Base-by-base conservation (phyloP, 768 basidiomycete genomes). In the Polyporus arcularius region DNA sequence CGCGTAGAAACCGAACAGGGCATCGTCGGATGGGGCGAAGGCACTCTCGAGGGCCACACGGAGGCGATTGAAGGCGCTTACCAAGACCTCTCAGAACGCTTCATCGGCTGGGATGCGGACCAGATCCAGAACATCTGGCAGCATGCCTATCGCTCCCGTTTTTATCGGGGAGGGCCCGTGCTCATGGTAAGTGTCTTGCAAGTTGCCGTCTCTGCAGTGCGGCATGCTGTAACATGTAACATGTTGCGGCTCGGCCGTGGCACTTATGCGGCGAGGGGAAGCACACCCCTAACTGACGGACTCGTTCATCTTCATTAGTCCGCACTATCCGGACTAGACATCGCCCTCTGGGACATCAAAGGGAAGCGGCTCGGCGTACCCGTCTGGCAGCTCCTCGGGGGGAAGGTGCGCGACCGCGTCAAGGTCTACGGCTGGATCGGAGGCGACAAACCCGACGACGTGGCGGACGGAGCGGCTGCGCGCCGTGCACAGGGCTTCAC, bases 261-360 rank as follows among this genome's bases (percentile, higher is more conserved):
- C 35, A 6, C 35, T 35, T 35, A 11, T 35, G 35, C 35, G 35
- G 35, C 35, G 35, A 35, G 6, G 35, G 35, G 35, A 35, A 54
- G 40, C 53, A 11, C 35, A 35, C 35, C 7, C 35, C 11, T 35
- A 11, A 35, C 35, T 35, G 35, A 35, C 47, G 11, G 49, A n/a
- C 12, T 53, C 47, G 47, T 2, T 58, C 83, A 80, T 83, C 80
- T 30, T 83, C 80, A 9, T 2, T 58, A 83, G 80, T 83, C 80
- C 31, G 83, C 80, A 9, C 71, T 83, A 10, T 82, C 84, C 2
- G 85, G 86, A 0, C 71, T 89, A 32, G 86, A 89, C 70, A 89
- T 90, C 59, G 86, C 87, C 0, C 75, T 90, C 1, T 82, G 89
- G 89, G 89, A 90, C 67, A 87, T 90, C 73, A 89, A 89, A 65